These are phyloP conservation scores for Bromus sterilis DNA, from an alignment of 176 grass and related monocot genomes.

Conservation along the genomic window DNA sequence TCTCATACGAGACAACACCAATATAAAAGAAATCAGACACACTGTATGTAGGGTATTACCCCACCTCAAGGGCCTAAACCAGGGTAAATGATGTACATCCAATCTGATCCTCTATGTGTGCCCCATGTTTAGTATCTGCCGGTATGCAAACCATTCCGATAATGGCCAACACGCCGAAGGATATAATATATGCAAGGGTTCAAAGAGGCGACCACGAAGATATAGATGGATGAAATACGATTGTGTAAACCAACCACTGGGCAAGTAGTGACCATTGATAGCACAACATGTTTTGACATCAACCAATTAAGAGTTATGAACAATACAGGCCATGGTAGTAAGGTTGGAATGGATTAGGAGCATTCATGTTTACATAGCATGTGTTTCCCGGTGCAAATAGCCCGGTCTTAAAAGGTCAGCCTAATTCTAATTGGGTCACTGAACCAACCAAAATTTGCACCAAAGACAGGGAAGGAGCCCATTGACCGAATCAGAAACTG, in stretches of 20 bases:
- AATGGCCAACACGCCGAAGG: neutral
- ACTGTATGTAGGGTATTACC: no score
- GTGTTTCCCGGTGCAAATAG: neutral
- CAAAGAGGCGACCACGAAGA: neutral
- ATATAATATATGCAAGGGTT: neutral
- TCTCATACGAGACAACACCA: no score
- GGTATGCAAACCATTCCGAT: no score
- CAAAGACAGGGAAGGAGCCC: neutral
- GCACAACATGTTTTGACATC: neutral
- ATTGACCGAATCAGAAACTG: neutral
- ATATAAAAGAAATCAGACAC: no score
- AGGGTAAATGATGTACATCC: no score
- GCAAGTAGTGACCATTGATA: neutral
- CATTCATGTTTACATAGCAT: neutral
- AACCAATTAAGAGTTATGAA: neutral
- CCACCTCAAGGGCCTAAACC: no score
- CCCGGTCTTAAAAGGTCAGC: neutral
- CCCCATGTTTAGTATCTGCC: no score
- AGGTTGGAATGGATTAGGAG: neutral
- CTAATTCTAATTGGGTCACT: neutral
- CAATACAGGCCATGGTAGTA: neutral
- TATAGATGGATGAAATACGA: neutral
- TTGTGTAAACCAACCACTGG: neutral
- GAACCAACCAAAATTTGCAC: neutral
- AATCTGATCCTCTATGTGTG: no score